Percentiles rank a stretch among this genome's conserved stretches.
phyloP scores from a whole-genome alignment of 2,329 filamentous ascomycete genomes.

The Achaetomium macrosporum region DNA sequence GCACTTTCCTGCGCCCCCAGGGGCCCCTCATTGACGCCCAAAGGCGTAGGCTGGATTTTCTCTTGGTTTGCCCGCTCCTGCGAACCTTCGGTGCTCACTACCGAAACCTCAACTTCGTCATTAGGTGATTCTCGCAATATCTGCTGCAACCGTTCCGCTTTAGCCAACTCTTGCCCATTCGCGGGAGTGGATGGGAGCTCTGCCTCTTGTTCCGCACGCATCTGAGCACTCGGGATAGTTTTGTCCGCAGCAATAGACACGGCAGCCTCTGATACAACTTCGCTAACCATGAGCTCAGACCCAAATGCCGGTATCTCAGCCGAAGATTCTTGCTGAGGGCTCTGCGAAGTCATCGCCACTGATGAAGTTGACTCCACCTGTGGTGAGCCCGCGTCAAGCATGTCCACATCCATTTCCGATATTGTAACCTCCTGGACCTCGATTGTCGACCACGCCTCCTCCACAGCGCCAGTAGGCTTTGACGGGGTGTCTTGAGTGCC shows the following conservation, averaged over 20 bases:
- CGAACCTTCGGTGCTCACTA: background rate
- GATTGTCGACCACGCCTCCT: background rate
- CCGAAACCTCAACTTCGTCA: background rate
- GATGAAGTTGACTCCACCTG: background rate
- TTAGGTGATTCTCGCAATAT: background rate
- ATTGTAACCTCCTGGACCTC: background rate
- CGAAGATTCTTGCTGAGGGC: background rate
- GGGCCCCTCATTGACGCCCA: too few relatives aligned
- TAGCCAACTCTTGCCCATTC: background rate
- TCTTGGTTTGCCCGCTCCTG: background rate
- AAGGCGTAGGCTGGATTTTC: background rate
- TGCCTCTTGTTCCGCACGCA: background rate
- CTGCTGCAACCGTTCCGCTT: background rate
- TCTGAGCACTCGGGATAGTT: background rate
- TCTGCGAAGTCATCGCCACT: conserved; percentile 3
- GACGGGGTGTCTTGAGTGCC: conserved; percentile 1
- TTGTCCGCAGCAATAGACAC: background rate
- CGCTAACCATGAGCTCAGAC: conserved; percentile 3
- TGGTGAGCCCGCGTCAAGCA: conserved; percentile 7
- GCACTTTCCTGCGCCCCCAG: background rate
- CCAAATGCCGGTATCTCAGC: background rate
- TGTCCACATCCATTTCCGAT: conserved; percentile 14
- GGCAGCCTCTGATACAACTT: conserved; percentile 1
- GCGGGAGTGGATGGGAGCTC: background rate
- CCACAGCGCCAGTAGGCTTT: background rate